phyloP scores from a whole-genome alignment of 495 filamentous ascomycete species.

The Tuber microsphaerosporum region DNA sequence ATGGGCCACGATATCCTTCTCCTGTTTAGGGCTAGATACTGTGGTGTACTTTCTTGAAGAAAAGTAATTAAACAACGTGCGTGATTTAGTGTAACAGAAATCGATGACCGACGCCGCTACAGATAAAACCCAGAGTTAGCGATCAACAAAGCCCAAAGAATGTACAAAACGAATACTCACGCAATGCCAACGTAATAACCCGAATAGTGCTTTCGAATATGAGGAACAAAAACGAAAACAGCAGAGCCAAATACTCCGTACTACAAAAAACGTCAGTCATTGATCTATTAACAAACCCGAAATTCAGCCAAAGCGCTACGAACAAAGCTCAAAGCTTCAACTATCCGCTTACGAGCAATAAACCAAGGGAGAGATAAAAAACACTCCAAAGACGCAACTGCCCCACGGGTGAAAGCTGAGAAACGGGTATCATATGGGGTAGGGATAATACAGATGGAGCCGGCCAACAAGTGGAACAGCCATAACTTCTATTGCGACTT shows the following conservation, averaged over 20 bases:
- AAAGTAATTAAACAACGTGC: slow-evolving; percentile 71
- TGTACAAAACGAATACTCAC: slow-evolving; percentile 48
- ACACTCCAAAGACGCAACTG: not conserved
- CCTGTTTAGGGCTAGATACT: slow-evolving; percentile 54
- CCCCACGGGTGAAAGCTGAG: not conserved
- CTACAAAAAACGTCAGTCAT: slow-evolving; percentile 42
- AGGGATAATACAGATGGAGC: slow-evolving; percentile 38
- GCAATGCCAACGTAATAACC: slow-evolving; percentile 82
- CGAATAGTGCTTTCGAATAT: slow-evolving; percentile 72
- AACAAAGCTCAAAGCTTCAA: not conserved
- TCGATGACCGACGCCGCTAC: slow-evolving; percentile 68
- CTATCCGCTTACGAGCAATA: not conserved
- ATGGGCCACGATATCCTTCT: slow-evolving; percentile 46
- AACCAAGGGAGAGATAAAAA: not conserved
- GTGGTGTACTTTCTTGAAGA: slow-evolving; percentile 58
- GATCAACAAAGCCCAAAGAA: slow-evolving; percentile 1
- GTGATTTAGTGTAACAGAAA: slow-evolving; percentile 75
- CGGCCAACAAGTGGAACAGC: slow-evolving; percentile 37
- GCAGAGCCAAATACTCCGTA: slow-evolving; percentile 76
- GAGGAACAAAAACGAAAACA: slow-evolving; percentile 73
- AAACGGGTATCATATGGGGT: slow-evolving; percentile 7
- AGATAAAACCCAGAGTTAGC: not conserved
- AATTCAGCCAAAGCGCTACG: not conserved
- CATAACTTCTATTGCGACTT: slow-evolving; percentile 10
- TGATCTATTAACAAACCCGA: not conserved